Evolutionary conservation across 768 basidiomycete genomes (phyloP).

Genomic region (Nevesoporus exiguus): DNA sequence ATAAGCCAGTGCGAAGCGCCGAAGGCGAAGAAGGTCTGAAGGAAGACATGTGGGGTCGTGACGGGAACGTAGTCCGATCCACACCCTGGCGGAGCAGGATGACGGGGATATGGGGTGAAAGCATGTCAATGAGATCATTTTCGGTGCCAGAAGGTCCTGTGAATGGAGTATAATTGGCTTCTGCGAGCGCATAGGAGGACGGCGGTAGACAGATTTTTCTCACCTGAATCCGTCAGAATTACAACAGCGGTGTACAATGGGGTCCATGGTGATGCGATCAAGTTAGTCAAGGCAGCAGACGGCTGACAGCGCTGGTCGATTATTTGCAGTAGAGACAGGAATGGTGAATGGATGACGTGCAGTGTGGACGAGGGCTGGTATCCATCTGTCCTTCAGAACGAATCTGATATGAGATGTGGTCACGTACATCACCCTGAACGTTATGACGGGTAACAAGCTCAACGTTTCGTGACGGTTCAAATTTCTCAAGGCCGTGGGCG

Average conservation of each 20-base stretch:
- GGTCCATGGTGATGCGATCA: constrained; percentile 55
- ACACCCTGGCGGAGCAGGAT: constrained; percentile 48
- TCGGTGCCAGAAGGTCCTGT: constrained; percentile 36
- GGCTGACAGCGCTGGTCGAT: constrained; percentile 52
- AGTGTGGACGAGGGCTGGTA: constrained; percentile 35
- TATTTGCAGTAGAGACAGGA: constrained; percentile 49
- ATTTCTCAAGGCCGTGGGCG: constrained; percentile 61
- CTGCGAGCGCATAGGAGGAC: background rate
- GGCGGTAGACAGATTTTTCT: constrained; percentile 13
- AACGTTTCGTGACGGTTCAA: constrained; percentile 62
- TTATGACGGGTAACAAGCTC: constrained; percentile 54
- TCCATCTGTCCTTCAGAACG: constrained; percentile 7
- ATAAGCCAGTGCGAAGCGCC: constrained; percentile 56
- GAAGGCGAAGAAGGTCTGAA: constrained; percentile 52
- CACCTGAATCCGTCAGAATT: constrained; percentile 49
- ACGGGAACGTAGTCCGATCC: constrained; percentile 30
- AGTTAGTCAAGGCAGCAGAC: constrained; percentile 45
- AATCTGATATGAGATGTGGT: background rate
- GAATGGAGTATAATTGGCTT: background rate
- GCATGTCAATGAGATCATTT: constrained; percentile 44
- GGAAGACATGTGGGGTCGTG: constrained; percentile 43
- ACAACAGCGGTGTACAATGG: constrained; percentile 62
- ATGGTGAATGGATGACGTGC: constrained; percentile 52
- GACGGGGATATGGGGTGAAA: constrained; percentile 54
- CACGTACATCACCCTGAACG: constrained; percentile 44